Evolutionary conservation across 805 yeast genomes (phyloP).

Genomic region (Zygotorulaspora florentina): DNA sequence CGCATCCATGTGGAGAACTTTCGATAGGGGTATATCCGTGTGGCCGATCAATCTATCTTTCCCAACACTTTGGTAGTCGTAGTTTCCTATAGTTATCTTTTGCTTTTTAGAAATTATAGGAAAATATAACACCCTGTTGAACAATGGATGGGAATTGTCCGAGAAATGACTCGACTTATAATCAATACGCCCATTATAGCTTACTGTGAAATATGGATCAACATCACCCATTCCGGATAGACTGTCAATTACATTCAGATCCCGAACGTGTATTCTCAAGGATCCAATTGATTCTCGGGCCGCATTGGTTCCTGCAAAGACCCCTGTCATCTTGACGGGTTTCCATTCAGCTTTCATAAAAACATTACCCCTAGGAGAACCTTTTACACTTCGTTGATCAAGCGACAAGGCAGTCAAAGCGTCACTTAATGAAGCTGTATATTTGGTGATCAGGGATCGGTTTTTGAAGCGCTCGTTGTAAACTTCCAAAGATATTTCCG

Average conservation of each 20-base stretch:
- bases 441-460: slow-evolving; percentile 50
- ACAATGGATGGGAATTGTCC: slow-evolving; percentile 53
- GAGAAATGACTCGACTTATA: slow-evolving; percentile 54
- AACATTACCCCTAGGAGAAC: slow-evolving; percentile 51
- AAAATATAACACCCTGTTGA: slow-evolving; percentile 53
- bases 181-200: slow-evolving; percentile 53
- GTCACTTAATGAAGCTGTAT: slow-evolving; percentile 48
- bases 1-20: slow-evolving; percentile 40
- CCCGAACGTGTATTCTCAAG: slow-evolving; percentile 53
- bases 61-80: slow-evolving; percentile 63
- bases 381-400: slow-evolving; percentile 44
- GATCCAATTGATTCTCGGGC: slow-evolving; percentile 59
- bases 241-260: slow-evolving; percentile 46
- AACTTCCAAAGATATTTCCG: slow-evolving; percentile 52
- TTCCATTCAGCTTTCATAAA: slow-evolving; percentile 64
- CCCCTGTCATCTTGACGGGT: slow-evolving; percentile 56
- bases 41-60: slow-evolving; percentile 64
- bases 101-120: slow-evolving; percentile 62
- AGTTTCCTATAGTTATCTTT: slow-evolving; percentile 51
- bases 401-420: slow-evolving; percentile 41
- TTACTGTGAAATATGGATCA: slow-evolving; percentile 67
- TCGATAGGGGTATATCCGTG: slow-evolving; percentile 46
- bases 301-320: slow-evolving; percentile 39
- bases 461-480: slow-evolving; percentile 52
- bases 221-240: slow-evolving; percentile 66